phyloP scores from a whole-genome alignment of 1,139 yeast genomes.

The Saccharomyces uvarum region DNA sequence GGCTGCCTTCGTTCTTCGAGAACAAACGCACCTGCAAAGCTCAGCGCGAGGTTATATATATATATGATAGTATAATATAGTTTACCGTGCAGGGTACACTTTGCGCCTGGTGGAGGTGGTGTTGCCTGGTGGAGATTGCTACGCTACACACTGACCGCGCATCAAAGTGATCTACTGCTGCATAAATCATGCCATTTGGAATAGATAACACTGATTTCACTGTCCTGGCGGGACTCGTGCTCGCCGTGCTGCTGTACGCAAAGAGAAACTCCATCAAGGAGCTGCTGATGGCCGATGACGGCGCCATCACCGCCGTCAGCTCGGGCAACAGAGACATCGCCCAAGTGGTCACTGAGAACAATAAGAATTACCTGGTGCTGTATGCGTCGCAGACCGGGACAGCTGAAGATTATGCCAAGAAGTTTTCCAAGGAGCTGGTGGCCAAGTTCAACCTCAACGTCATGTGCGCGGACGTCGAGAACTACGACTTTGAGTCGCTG shows the following conservation, averaged over 20 bases:
- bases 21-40: background rate
- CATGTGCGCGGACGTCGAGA: slow-evolving; percentile 84
- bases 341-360: slow-evolving; percentile 51
- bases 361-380: slow-evolving; percentile 72
- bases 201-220: slow-evolving; percentile 64
- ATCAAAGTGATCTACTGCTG: background rate
- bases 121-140: background rate
- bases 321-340: slow-evolving; percentile 52
- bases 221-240: slow-evolving; percentile 57
- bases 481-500: slow-evolving; percentile 74
- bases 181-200: background rate
- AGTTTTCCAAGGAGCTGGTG: slow-evolving; percentile 80
- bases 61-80: background rate
- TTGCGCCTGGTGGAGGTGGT: background rate
- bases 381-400: slow-evolving; percentile 98
- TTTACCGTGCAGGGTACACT: background rate
- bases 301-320: slow-evolving; percentile 14
- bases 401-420: slow-evolving; percentile 94
- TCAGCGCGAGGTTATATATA: background rate
- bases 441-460: slow-evolving; percentile 65
- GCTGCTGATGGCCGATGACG: slow-evolving; percentile 22
- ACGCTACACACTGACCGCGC: background rate
- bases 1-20: slow-evolving; percentile 1
- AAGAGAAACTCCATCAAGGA: slow-evolving; percentile 7
- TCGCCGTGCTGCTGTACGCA: slow-evolving; percentile 34